phyloP scores from a whole-genome alignment of 2,329 filamentous ascomycete species.

The Fusarium pilosicola region DNA sequence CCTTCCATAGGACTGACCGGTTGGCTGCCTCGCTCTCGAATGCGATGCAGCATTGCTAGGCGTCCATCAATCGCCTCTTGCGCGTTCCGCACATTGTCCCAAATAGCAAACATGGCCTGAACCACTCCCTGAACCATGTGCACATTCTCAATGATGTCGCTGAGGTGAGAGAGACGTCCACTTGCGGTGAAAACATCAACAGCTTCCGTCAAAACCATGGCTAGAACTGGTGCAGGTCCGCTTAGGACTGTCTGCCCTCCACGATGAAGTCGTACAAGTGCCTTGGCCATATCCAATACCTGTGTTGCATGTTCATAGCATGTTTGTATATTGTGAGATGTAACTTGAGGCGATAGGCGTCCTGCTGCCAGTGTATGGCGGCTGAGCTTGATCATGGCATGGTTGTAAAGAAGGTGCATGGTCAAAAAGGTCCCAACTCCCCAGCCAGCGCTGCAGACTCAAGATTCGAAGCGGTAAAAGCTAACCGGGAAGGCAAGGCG shows the following conservation, averaged over 20 bases:
- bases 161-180: slow-evolving; percentile 62
- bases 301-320: slow-evolving; percentile 63
- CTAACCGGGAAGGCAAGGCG: slow-evolving; percentile 64
- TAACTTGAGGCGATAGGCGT: slow-evolving; percentile 52
- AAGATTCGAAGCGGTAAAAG: slow-evolving; percentile 66
- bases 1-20: slow-evolving; percentile 44
- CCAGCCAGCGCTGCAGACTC: slow-evolving; percentile 63
- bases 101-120: slow-evolving; percentile 65
- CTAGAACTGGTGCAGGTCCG: slow-evolving; percentile 69
- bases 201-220: slow-evolving; percentile 70
- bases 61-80: slow-evolving; percentile 57
- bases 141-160: slow-evolving; percentile 64
- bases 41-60: slow-evolving; percentile 48
- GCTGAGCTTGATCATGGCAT: slow-evolving; percentile 71
- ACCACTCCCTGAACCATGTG: slow-evolving; percentile 63
- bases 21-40: slow-evolving; percentile 48
- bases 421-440: slow-evolving; percentile 66
- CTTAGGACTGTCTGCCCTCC: slow-evolving; percentile 45
- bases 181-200: slow-evolving; percentile 73
- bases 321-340: slow-evolving; percentile 57
- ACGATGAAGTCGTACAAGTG: slow-evolving; percentile 52
- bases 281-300: slow-evolving; percentile 59
- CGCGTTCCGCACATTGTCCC: slow-evolving; percentile 67
- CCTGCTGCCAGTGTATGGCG: slow-evolving; percentile 61
- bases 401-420: slow-evolving; percentile 74